Base-by-base conservation (phyloP, 1,284 basidiomycete genomes). In the Ceratobasidium theobromae region DNA sequence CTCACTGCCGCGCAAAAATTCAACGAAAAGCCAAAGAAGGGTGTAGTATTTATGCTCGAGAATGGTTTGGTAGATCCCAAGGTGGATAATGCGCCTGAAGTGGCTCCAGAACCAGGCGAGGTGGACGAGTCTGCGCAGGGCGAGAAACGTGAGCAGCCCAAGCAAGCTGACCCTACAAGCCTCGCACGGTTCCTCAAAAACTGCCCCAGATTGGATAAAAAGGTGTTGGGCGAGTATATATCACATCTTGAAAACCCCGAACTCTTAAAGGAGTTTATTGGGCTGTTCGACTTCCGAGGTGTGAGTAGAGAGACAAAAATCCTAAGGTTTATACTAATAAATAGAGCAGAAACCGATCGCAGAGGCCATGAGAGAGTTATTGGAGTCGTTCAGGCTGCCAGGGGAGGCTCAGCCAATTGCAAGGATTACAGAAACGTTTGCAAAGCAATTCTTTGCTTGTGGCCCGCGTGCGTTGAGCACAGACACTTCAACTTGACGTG, bases 331-430 rank as follows among this genome's bases (percentile, higher is more conserved):
- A 28, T 30, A 18, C 23, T 25, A 53, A 54, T 1, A 14, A 35
- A 5, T 3, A 21, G 27, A 64, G 5, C 71, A 95, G 92, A 96
- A 95, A 89, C 85, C 89, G 9, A 85, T 98, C 69, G 94, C 93
- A 12, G 96, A 99, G 70, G 95, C 95, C 2, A 86, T 99, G 86
- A 85, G 97, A 40, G 95, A 98, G 75, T 79, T 99, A 69, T 82
- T 99, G 4, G 97, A 99, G 76, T 84, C 89, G 4, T 98, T 99
- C 81, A 85, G 97, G 64, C 80, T 99, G 49, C 97, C 97, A 0
- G 97, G 97, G 65, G 97, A 99, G 76, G 77, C 93, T 11, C 95
- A 98, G 74, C 97, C 98, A 69, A 99, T 99, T 69, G 80, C 85
- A 23, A 85, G 96, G 5, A 98, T 99, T 54, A 93, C 97, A 0